Evolutionary conservation across 139 green algal species (phyloP).

Genomic region (Haematococcus sp.): DNA sequence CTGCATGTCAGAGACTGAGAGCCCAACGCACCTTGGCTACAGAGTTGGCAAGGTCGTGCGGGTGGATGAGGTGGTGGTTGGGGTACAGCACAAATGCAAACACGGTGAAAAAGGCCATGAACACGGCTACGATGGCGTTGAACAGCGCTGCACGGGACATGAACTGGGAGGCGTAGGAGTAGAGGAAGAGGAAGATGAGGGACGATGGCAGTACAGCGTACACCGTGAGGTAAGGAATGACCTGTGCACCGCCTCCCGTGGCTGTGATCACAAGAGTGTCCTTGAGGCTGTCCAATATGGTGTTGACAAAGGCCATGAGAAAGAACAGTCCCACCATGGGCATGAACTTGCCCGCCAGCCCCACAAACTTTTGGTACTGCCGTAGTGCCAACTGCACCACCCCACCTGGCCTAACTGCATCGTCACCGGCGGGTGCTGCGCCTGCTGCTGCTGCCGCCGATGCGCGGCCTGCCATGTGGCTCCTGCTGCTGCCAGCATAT

Average conservation of each 20-base stretch:
- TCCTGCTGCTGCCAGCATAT: no score
- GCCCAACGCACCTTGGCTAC: conserved; percentile 2
- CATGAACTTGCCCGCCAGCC: conserved; percentile 50
- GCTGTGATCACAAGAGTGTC: conserved; percentile 93
- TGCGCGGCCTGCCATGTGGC: no score
- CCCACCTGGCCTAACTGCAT: no score
- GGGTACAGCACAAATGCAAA: conserved; percentile 87
- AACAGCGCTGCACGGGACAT: conserved; percentile 74
- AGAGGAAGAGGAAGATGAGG: conserved; percentile 80
- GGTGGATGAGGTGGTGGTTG: conserved; percentile 74
- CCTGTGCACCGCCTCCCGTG: conserved; percentile 10
- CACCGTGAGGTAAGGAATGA: conserved; percentile 51
- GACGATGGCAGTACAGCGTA: conserved; percentile 89
- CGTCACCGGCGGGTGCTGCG: no score
- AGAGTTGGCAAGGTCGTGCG: conserved; percentile 35
- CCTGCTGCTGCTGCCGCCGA: no score
- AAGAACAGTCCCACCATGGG: conserved; percentile 89
- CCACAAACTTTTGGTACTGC: no score
- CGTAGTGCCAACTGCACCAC: no score
- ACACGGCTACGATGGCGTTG: conserved; percentile 79
- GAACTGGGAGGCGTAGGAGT: conserved; percentile 60
- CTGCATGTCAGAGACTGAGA: no score
- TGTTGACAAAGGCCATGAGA: conserved; percentile 92
- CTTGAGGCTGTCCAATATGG: conserved; percentile 90
- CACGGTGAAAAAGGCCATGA: conserved; percentile 77